These are phyloP conservation scores for Aegilops sharonensis DNA, from an alignment of 176 grass and related monocot genomes.

Conservation along the genomic window DNA sequence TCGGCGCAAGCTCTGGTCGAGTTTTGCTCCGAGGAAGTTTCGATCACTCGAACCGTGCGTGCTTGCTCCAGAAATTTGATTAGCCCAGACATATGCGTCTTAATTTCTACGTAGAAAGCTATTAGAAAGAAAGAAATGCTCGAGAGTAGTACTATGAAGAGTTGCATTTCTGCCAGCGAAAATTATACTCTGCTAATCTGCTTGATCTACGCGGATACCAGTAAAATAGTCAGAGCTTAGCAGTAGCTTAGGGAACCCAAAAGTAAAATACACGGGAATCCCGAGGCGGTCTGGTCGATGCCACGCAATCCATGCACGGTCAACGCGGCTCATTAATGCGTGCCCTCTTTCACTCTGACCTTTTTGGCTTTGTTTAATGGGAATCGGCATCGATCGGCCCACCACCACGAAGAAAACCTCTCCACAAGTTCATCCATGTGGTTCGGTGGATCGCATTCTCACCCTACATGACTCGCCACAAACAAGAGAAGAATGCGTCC, in stretches of 20 bases:
- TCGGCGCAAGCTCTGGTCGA: background rate
- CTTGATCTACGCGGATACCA: background rate
- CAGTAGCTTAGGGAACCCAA: background rate
- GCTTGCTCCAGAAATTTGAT: too few relatives aligned
- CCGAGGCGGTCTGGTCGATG: slow-evolving; percentile 10
- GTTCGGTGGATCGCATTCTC: background rate
- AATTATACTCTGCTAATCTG: background rate
- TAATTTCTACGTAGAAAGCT: too few relatives aligned
- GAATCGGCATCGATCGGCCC: background rate
- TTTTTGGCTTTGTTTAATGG: background rate
- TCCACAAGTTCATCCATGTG: background rate
- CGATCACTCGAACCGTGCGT: background rate
- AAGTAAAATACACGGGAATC: slow-evolving; percentile 13
- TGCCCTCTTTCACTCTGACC: background rate
- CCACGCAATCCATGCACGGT: background rate
- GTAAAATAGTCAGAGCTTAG: background rate
- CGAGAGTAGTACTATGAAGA: background rate
- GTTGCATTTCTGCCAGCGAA: background rate
- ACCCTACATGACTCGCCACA: background rate
- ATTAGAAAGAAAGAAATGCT: too few relatives aligned
- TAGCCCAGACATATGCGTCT: too few relatives aligned
- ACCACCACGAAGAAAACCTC: background rate
- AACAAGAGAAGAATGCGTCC: background rate
- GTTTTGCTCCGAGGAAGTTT: background rate
- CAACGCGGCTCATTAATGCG: slow-evolving; percentile 23